phyloP scores from a whole-genome alignment of 2,329 filamentous ascomycete genomes.

The Alternaria infectoria region DNA sequence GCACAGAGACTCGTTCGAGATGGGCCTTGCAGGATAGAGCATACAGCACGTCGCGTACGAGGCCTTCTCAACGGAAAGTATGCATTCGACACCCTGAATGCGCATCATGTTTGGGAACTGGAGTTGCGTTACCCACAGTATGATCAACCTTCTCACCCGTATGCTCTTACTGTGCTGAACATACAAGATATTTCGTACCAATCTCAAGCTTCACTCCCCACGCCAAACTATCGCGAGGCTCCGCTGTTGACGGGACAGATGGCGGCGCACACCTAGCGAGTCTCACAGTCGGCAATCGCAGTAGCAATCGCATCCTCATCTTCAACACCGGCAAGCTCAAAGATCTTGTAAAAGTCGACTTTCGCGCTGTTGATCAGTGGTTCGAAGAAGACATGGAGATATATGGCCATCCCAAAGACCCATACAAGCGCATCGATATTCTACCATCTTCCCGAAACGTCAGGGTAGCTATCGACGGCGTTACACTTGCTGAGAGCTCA shows the following conservation, averaged over 20 bases:
- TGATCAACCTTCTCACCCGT: too few species aligned
- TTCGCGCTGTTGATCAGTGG: slow-evolving; percentile 51
- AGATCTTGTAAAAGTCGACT: slow-evolving; percentile 41
- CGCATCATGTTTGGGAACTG: slow-evolving; percentile 47
- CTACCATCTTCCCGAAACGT: slow-evolving; percentile 62
- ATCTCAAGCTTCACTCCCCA: slow-evolving; percentile 21
- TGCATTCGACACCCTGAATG: slow-evolving; percentile 42
- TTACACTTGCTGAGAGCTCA: slow-evolving; percentile 53
- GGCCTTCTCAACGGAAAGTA: slow-evolving; percentile 41
- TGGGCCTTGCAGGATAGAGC: slow-evolving; percentile 44
- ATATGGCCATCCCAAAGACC: slow-evolving; percentile 70
- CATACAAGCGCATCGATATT: slow-evolving; percentile 69
- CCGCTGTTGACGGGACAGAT: slow-evolving; percentile 24
- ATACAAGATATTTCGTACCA: slow-evolving; percentile 39
- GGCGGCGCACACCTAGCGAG: slow-evolving; percentile 26
- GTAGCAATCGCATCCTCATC: slow-evolving; percentile 33
- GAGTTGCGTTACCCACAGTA: slow-evolving; percentile 46
- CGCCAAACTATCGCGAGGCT: slow-evolving; percentile 21
- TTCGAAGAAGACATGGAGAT: slow-evolving; percentile 67
- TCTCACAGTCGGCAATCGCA: slow-evolving; percentile 25
- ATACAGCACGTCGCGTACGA: slow-evolving; percentile 41
- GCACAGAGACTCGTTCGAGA: slow-evolving; percentile 50
- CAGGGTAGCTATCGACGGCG: slow-evolving; percentile 57
- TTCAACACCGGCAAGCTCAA: slow-evolving; percentile 32
- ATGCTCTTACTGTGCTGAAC: neutral